Conservation (phyloP, 1,284 basidiomycete genomes). For the Cryptococcus hybrid region DNA sequence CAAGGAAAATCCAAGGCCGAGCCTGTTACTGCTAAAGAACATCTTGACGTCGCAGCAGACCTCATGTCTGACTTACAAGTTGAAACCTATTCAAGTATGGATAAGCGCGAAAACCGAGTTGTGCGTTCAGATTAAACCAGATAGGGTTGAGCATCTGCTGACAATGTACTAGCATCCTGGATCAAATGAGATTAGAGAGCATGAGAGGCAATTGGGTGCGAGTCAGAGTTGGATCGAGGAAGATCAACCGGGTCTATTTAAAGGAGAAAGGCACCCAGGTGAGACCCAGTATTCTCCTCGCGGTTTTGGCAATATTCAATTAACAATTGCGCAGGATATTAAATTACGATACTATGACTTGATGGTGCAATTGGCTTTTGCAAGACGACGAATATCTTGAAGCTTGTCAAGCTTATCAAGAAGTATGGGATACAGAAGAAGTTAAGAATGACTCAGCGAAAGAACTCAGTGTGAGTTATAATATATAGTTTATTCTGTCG, state of each 20-base stretch:
- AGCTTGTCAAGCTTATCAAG: constrained; percentile 91
- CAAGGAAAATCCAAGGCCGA: constrained; percentile 34
- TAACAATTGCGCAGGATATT: constrained; percentile 63
- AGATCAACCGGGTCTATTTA: constrained; percentile 92
- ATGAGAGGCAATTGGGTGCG: constrained; percentile 77
- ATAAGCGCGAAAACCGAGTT: constrained; percentile 94
- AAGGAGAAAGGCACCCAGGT: constrained; percentile 87
- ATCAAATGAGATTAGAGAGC: constrained; percentile 95
- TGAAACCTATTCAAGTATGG: constrained; percentile 99
- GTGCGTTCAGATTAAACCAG: constrained; percentile 27
- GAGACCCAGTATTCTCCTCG: constrained; percentile 26
- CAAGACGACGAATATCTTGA: constrained; percentile 85
- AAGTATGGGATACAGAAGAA: constrained; percentile 92
- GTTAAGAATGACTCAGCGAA: constrained; percentile 79
- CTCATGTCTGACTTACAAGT: constrained; percentile 93
- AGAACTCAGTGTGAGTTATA: constrained; percentile 64
- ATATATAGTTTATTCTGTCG: background rate
- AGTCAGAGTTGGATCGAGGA: constrained; percentile 85
- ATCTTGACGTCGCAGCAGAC: constrained; percentile 78
- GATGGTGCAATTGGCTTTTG: constrained; percentile 91
- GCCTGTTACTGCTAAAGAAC: constrained; percentile 54
- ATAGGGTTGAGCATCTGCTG: background rate
- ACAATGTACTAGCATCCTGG: constrained; percentile 61
- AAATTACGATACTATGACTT: constrained; percentile 95
- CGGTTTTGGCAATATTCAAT: background rate